Evolutionary conservation across 2,329 filamentous ascomycete species (phyloP), one percentile per base, ranked within the genome.

Genomic region (Aspergillus fumigatiaffinis): DNA sequence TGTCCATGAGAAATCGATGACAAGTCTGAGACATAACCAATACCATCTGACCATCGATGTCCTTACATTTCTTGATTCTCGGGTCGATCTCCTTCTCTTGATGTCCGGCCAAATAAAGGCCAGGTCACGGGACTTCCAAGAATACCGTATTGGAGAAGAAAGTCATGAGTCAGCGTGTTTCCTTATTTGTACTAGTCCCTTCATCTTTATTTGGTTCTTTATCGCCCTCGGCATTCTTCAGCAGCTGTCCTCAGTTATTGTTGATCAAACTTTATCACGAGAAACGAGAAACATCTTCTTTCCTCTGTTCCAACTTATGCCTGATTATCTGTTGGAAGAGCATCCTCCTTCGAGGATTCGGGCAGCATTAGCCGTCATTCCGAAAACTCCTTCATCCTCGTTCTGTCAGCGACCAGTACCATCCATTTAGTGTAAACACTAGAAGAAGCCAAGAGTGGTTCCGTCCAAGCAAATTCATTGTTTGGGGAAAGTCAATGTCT

Each of bases 361-460:
- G 20, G 12, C 10, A 21, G 8, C 41, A 44, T 20, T 17, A 47
- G 20, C 44, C 20, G 23, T 14, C 8, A 12, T 17, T 25, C 23
- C 12, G 9, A 26, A 47, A 14, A 14, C 10, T 1, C 44, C 21
- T 23, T 21, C 10, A 2, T 14, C 3, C 21, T 23, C 21, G 32
- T 17, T 17, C 20, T 48, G 38, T 21, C 23, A 21, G 12, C 44
- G 51, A 56, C 14, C 12, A 41, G 8, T 49, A 26, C 44, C 44
- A 23, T 26, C 44, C 44, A 17, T 47, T 53, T 53, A 59, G 51
- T 53, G 58, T 60, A 54, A 52, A 50, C 59, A 51, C 64, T 66
- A 66, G 60, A 47, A 61, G 54, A 63, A 65, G 63, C 63, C 64
- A 65, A 66, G 63, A 54, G 50, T 50, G 28, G 10, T 25, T 25